Base-by-base conservation (phyloP, 2,329 filamentous ascomycete species). In the Aspergillus luchuensis region DNA sequence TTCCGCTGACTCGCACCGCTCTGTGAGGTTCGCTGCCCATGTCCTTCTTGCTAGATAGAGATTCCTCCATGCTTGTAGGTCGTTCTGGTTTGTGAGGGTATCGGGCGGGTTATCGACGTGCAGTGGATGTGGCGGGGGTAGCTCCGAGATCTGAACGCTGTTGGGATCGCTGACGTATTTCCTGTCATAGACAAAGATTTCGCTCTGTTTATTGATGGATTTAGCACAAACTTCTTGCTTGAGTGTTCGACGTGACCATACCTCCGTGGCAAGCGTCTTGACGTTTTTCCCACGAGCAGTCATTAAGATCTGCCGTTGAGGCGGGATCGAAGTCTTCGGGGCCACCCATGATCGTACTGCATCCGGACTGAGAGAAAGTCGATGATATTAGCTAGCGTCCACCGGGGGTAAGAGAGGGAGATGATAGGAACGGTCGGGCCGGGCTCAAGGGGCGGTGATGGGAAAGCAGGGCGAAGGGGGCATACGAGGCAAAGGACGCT, bases 161-260 rank as follows among this genome's bases (percentile, higher is more conserved):
- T 69, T 68, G 17, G 73, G 67, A 48, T 79, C 74, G 61, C 73
- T 76, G 54, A 89, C 87, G 69, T 89, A 87, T 67, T 89, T 87
- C 63, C 92, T 90, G 76, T 97, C 92, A 78, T 96, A 99, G 56
- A 98, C 87, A 74, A 91, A 98, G 59, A 99, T 88, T 74, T 98
- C 92, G 67, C 87, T 91, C 89, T 96, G 67, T 57, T 36, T 25
- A 30, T 43, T 19, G 19, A 19, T 33, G 5, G 28, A 38, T 50
- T 60, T 41, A 62, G 57, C 38, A 25, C 11, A 39, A 11, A 6
- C 2, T 19, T 30, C 7, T 15, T 19, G 17, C 4, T 17, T 19
- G 23, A 15, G n/a, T 45, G 21, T 17, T 10, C 21, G 52, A n/a
- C 36, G 30, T 23, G 33, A 53, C 19, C 80, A 45, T 79, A 91